These are phyloP conservation scores for Neckera pumila DNA, from an alignment of 225 moss, liverwort and hornwort species.

Conservation along the genomic window DNA sequence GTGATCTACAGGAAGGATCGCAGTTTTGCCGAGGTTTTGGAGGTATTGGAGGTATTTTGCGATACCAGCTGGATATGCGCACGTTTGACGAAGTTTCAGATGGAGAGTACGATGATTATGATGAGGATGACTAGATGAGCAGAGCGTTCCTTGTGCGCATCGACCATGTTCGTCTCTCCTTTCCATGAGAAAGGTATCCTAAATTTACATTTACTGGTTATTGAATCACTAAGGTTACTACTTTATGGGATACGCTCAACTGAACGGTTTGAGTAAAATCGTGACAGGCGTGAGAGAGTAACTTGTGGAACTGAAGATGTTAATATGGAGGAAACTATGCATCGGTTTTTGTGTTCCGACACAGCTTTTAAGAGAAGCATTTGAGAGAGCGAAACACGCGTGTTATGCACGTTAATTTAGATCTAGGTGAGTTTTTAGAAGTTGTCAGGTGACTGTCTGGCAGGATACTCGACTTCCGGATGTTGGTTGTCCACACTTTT, in stretches of 20 bases:
- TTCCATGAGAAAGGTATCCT: background rate
- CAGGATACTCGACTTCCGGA: background rate
- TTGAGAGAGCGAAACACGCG: background rate
- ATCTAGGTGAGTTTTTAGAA: background rate
- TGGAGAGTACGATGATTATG: conserved; percentile 31
- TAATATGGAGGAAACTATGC: conserved; percentile 12
- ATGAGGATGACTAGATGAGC: conserved; percentile 30
- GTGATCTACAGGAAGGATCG: conserved; percentile 43
- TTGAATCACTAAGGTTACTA: background rate
- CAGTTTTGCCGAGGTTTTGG: conserved; percentile 80
- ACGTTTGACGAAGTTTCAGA: conserved; percentile 60
- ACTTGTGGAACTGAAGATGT: background rate
- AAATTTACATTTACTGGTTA: background rate
- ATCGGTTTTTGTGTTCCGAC: background rate
- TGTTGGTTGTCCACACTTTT: background rate
- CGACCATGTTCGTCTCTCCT: background rate
- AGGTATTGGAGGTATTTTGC: conserved; percentile 68
- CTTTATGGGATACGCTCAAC: background rate
- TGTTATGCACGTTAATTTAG: background rate
- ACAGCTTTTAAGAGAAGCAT: background rate
- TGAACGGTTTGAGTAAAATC: background rate
- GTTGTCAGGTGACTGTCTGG: background rate
- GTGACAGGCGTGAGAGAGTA: background rate
- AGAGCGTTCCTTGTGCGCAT: background rate
- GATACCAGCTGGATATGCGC: conserved; percentile 64